These are phyloP conservation scores for Athelia sp. DNA, from an alignment of 1,284 basidiomycete genomes.

Conservation along the genomic window DNA sequence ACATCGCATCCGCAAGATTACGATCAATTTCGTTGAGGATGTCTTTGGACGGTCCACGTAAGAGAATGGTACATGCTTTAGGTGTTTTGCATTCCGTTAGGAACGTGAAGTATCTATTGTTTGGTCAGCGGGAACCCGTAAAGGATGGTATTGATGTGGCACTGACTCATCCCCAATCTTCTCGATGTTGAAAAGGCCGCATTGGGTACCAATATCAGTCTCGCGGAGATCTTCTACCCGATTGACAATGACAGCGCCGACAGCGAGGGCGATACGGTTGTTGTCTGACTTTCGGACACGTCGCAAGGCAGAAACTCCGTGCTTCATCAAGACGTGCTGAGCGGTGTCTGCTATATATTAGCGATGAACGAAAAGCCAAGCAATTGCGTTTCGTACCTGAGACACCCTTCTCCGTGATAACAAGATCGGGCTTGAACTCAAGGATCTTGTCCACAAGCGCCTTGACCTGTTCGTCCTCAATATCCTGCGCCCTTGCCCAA, in stretches of 20 bases:
- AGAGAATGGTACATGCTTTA: constrained; percentile 97
- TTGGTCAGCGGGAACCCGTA: constrained; percentile 2
- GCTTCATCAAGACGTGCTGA: constrained; percentile 88
- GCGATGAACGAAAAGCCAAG: neutral
- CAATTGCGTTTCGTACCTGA: constrained; percentile 56
- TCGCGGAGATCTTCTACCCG: constrained; percentile 94
- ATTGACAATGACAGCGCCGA: constrained; percentile 96
- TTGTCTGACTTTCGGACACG: constrained; percentile 98
- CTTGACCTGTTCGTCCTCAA: constrained; percentile 98
- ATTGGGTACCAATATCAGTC: constrained; percentile 86
- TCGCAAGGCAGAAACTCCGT: constrained; percentile 89
- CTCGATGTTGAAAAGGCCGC: constrained; percentile 94
- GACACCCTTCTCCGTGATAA: constrained; percentile 97
- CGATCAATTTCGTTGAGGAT: constrained; percentile 98
- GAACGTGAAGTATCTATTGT: constrained; percentile 88
- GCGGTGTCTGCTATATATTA: constrained; percentile 68
- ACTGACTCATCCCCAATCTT: constrained; percentile 95
- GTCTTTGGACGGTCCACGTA: constrained; percentile 98
- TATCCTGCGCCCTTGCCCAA: constrained; percentile 90
- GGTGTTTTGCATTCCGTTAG: constrained; percentile 89
- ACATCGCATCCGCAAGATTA: constrained; percentile 97
- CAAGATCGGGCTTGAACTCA: constrained; percentile 92
- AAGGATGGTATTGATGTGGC: neutral
- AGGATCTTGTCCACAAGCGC: constrained; percentile 82
- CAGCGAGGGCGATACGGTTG: constrained; percentile 95